A percentile compares a stretch with the other conserved stretches of the same genome.
Conservation (phyloP, 176 grass and related monocot genomes). For the Phyllostachys edulis region DNA sequence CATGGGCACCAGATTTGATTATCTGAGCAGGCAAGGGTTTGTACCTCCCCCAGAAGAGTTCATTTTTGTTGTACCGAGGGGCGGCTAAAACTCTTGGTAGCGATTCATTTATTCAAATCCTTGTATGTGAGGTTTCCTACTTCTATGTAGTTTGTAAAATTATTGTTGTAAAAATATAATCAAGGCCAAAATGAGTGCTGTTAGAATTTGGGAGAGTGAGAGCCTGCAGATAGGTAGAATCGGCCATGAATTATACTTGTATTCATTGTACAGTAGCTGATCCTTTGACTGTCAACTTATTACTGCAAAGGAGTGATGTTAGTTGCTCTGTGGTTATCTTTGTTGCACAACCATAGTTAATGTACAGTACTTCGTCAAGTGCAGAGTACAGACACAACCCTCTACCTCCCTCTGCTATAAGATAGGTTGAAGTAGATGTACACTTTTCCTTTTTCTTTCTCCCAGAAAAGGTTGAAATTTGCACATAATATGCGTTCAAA, state of each 20-base stretch:
- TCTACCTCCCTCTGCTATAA: neutral
- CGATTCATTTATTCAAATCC: conserved; percentile 32
- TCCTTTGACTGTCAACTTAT: conserved; percentile 5
- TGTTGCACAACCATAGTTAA: neutral
- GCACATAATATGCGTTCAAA: too few species aligned
- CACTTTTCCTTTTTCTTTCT: neutral
- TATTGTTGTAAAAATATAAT: conserved; percentile 35
- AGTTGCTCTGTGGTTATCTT: neutral
- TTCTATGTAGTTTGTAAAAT: conserved; percentile 29
- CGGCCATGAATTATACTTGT: conserved; percentile 32
- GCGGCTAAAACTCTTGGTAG: conserved; percentile 12
- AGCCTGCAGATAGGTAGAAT: conserved; percentile 13
- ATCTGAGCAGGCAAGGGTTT: conserved; percentile 15
- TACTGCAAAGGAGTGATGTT: neutral
- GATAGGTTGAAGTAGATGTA: neutral
- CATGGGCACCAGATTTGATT: neutral
- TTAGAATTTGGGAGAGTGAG: conserved; percentile 1
- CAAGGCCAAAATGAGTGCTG: neutral
- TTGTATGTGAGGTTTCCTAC: neutral
- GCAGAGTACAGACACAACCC: neutral
- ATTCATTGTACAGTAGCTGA: conserved; percentile 46
- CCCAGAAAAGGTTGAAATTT: neutral
- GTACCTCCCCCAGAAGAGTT: neutral
- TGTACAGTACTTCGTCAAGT: neutral
- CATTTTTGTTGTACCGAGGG: conserved; percentile 11